Evolutionary conservation across 768 basidiomycete genomes (phyloP).

Genomic region (Leccinum broughii): DNA sequence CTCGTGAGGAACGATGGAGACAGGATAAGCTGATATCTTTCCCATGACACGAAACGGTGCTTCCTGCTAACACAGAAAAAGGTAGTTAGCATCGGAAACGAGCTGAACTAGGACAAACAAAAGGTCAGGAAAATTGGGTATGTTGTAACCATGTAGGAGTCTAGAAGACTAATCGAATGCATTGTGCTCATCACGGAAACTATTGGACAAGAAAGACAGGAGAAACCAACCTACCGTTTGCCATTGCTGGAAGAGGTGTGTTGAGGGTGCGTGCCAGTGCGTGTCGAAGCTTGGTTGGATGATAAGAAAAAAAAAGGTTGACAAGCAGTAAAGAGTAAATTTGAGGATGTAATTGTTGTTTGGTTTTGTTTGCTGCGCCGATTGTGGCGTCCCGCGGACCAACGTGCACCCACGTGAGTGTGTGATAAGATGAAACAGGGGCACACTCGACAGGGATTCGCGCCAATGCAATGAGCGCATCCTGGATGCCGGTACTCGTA

Average conservation of each 20-base stretch:
- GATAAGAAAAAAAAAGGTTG: conserved; percentile 1
- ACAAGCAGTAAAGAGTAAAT: background rate
- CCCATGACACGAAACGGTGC: background rate
- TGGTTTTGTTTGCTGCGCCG: conserved; percentile 12
- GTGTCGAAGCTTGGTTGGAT: background rate
- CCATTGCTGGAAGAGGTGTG: background rate
- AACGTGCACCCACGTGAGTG: background rate
- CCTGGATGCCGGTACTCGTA: background rate
- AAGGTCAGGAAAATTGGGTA: conserved; percentile 23
- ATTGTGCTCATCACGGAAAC: conserved; percentile 53
- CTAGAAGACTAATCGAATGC: conserved; percentile 96
- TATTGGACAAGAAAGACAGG: background rate
- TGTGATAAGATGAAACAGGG: conserved; percentile 9
- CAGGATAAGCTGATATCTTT: conserved; percentile 2
- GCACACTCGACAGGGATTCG: background rate
- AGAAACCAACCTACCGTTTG: conserved; percentile 14
- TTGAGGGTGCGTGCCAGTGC: background rate
- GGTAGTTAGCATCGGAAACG: conserved; percentile 11
- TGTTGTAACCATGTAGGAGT: conserved; percentile 70
- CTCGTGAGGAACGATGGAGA: background rate
- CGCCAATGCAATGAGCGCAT: background rate
- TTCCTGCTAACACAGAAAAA: conserved; percentile 7
- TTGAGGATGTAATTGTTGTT: conserved; percentile 9
- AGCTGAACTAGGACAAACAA: conserved; percentile 3
- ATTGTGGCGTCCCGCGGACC: conserved; percentile 5